Evolutionary conservation across 2,329 filamentous ascomycete species (phyloP), one percentile per base, ranked within the genome.

Genomic region (Moelleriella libera): DNA sequence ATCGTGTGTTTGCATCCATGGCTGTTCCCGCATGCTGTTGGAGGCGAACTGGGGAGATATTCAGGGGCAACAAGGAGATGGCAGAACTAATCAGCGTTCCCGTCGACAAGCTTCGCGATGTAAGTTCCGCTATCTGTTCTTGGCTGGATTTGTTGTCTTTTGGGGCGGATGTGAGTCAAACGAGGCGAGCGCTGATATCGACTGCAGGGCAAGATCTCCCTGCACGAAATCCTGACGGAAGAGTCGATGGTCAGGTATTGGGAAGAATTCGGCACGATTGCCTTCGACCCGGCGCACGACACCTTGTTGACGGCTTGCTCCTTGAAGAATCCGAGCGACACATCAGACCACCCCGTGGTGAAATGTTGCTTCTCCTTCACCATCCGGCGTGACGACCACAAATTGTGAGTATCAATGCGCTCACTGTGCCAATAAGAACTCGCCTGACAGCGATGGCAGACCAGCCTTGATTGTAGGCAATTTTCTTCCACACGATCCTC

Each of bases 191-290:
- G 45, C 30, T 48, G 40, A 47, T 14, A 14, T 21, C 2, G 8
- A 3, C 5, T 9, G 5, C 50, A 95, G 89, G 92, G 92, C 51
- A 94, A 94, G 58, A 83, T 97, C 53, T 87, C 92, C 10, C 76
- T 98, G 44, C 92, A 98, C 62, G 89, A 98, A 63, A 94, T 98
- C 52, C 79, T 98, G 43, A 88, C 88, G 2, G 92, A 98, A 68
- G 88, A 94, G 51, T 94, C 89, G 41, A 78, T 95, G 51, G 92
- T 97, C 47, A 86, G 87, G 57, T 98, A 98, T 60, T 98, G 92
- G 92, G 92, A 98, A 66, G 95, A 98, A 59, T 98, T 98, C 60
- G 89, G 90, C 45, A 90, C 88, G 5, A 97, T 98, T 57, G 94
- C 92, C 8, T 98, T 98, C 64, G 92, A 98, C 60, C 80, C 83